Base-by-base conservation (phyloP, 352 stramenopile species). In the Phytopythium aichiense region DNA sequence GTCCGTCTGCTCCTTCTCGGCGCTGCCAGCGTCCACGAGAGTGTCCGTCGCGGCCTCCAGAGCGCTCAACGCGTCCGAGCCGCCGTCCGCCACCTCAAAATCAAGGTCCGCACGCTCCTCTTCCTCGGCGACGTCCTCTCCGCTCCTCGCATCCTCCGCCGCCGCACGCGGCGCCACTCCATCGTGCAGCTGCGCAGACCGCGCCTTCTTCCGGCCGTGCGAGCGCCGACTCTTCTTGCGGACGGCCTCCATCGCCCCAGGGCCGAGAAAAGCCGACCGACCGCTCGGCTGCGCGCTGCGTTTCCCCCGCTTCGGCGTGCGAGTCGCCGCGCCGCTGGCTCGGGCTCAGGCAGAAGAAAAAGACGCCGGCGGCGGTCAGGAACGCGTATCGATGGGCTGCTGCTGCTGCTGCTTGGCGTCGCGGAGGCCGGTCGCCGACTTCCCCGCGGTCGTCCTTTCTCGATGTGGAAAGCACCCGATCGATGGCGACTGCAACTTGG, bases 1-100 rank as follows among this genome's bases (percentile, higher is more conserved):
- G 18, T 71, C 58, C 48, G 63, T 42, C 0, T 57, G 45, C 46
- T 71, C 62, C 15, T 67, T 45, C 37, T 71, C 66, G 2, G 61
- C 54, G 15, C 58, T 69, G 7, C 51, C 64, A 7, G 52, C 53
- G 28, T 69, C 48, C 15, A 68, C 25, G 20, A 22, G 46, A 12
- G 4, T 2, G 4, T 49, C 48, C 0, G 42, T 23, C 0, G 58
- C 56, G 11, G 65, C 51, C 8, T 72, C 67, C 4, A 58, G 30
- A n/a, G 11, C 23, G 46, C 49, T 22, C 23, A 53, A 12, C 46
- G 46, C 46, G 18, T 33, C 46, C 46, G 4, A 35, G n/a, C 22
- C 46, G 4, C 16, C 46, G 1, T 9, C 13, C 15, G 4, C 3
- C 23, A 18, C 46, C 11, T 15, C 22, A n/a, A 35, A 7, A 22